These are phyloP conservation scores for Coemansia sp. DNA, from an alignment of 192 early-diverging fungal species.

Conservation along the genomic window DNA sequence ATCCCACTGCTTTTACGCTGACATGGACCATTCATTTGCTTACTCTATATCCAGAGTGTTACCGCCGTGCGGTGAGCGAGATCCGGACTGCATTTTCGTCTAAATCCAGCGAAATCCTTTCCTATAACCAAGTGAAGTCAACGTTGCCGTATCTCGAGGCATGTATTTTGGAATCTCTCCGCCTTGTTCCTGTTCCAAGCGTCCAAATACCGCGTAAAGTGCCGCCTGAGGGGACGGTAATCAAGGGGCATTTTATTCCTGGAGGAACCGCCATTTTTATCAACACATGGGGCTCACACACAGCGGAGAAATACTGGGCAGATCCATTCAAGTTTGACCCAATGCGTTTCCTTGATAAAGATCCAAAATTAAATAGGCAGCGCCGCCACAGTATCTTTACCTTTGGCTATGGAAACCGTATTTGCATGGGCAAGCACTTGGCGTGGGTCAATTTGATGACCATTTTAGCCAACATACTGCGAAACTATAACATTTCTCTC, in stretches of 20 bases:
- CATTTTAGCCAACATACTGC: conserved; percentile 30
- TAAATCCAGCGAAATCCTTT: background rate
- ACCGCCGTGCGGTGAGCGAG: background rate
- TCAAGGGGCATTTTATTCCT: conserved; percentile 27
- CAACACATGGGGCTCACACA: conserved; percentile 24
- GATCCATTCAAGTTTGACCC: conserved; percentile 22
- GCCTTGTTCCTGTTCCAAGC: conserved; percentile 23
- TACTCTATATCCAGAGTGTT: conserved; percentile 27
- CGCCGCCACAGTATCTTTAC: conserved; percentile 35
- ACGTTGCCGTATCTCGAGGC: conserved; percentile 29
- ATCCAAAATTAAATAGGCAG: background rate
- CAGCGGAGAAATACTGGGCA: conserved; percentile 8
- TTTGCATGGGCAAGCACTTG: conserved; percentile 39
- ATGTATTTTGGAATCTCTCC: conserved; percentile 35
- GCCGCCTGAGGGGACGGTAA: background rate
- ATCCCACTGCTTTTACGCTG: conserved; percentile 36
- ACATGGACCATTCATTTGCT: conserved; percentile 40
- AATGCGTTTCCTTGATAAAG: conserved; percentile 13
- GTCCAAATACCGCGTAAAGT: conserved; percentile 24
- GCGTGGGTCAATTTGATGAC: conserved; percentile 36
- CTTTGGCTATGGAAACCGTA: conserved; percentile 29
- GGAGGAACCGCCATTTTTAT: conserved; percentile 24
- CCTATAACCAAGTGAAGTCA: background rate
- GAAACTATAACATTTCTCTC: conserved; percentile 15
- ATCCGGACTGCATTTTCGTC: conserved; percentile 8